Base-by-base conservation (phyloP, 352 stramenopile genomes). In the Phytopythium aichiense region DNA sequence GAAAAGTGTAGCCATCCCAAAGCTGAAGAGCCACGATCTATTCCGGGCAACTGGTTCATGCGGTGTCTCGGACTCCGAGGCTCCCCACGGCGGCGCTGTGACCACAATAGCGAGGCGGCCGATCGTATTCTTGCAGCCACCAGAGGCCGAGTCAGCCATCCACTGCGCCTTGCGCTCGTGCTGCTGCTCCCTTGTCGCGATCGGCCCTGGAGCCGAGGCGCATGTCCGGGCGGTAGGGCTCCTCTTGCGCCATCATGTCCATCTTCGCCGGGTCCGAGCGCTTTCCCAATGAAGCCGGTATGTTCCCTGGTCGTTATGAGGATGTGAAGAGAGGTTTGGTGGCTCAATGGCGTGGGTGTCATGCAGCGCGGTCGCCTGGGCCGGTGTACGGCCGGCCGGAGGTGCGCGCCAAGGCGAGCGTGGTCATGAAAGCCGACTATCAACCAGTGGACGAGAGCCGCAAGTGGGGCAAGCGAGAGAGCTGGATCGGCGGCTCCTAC, bases 181-280 rank as follows among this genome's bases (percentile, higher is more conserved):
- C 35, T 31, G n/a, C 52, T 58, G 20, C n/a, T 45, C 51, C 31
- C 51, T 56, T 13, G 16, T n/a, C 31, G 31, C 51, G 11, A 4
- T 23, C 48, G 48, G 48, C 48, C 12, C n/a, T 16, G 53, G 18
- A 33, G 53, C 33, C 53, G 52, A 58, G 20, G 52, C 53, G 35
- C 53, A 58, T 58, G 53, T 35, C n/a, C n/a, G 16, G 0, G 2
- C 35, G 22, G 13, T 18, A 23, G 53, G 7, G 35, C 35, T 35
- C 53, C 15, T 20, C 31, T 49, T 18, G n/a, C 28, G n/a, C 23
- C 31, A 37, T n/a, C 51, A 90, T 90, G 81, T 88, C 82, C 52
- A 92, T 94, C 66, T 94, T 94, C 65, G 82, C 81, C 16, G 74
- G 80, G 59, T 92, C 84, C 4, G 82, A 89, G 60, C 76, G 84